Base-by-base conservation (phyloP, 2,329 filamentous ascomycete species). In the Hypoxylon sp. region DNA sequence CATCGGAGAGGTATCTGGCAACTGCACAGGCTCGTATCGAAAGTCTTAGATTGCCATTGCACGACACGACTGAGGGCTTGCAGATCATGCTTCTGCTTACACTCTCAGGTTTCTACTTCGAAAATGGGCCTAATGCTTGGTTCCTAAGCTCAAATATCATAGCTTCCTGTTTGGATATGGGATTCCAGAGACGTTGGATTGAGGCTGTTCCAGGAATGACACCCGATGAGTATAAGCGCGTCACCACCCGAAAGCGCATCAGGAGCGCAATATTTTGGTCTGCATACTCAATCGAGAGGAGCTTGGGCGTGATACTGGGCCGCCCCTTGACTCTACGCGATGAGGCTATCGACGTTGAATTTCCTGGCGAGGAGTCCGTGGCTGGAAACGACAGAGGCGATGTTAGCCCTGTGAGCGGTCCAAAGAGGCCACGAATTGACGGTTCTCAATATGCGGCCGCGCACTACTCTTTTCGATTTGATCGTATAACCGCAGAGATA, bases 211-310 rank as follows among this genome's bases (percentile, higher is more conserved):
- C 21, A 9, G 53, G 7, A 13, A 36, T 12, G 19, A 35, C 16
- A 12, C 35, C 17, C 16, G 38, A 40, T 32, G 27, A 44, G 27
- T 5, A 40, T 8, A 44, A 30, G 7, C 41, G 20, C 7, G 31
- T 30, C 7, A 19, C 32, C 30, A 29, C 51, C 41, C 37, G 56
- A 23, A 40, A 44, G 20, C 42, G 54, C n/a, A 51, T 66, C 9
- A 63, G 60, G 26, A 55, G 61, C 12, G 57, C 59, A 6, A 58
- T 67, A 37, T 67, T 67, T 38, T 67, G 64, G 64, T 65, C 61
- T 23, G 56, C 63, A 4, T 67, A 67, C 29, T 53, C 53, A 4
- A 56, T 67, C 19, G 63, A 67, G 26, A 60, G 63, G 8, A 65
- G 54, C 35, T 32, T 67, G 27, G 53, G 56, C 4, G 59, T 66